Base-by-base conservation (phyloP, 2,329 filamentous ascomycete species). In the Aspergillus sp. region DNA sequence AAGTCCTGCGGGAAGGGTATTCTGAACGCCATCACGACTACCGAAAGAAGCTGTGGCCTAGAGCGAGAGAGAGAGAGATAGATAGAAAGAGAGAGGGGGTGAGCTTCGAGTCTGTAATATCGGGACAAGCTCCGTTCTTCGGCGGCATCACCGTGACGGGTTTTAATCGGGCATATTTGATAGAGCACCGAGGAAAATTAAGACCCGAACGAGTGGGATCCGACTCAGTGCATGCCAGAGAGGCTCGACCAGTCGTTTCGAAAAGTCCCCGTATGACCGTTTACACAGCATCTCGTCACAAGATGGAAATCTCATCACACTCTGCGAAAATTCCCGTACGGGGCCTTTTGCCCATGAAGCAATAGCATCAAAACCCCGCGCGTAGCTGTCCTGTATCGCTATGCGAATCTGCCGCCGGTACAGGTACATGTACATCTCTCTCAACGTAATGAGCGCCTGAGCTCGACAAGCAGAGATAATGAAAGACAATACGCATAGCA, bases 401-500 rank as follows among this genome's bases (percentile, higher is more conserved):
- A 27, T 46, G 23, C 19, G 19, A 41, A 23, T 53, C 35, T 37
- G 35, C 35, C 14, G 35, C 21, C 15, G 37, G 11, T 14, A 31
- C 37, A 40, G 37, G 15, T 40, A 40, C 15, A n/a, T 40, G 37
- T 40, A 43, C 37, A 33, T 43, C 37, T 23, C 17, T 15, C 43
- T 40, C 23, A 47, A 31, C 52, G 52, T 40, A 41, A 43, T 48
- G 52, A 47, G 44, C 37, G 35, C 17, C 27, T 48, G 52, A 55
- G 52, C 33, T 39, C 17, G 25, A 31, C 44, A 27, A 33, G 40
- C 33, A 39, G 52, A 48, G 17, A 43, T 4, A 48, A 55, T 55
- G 52, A 48, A 55, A 23, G 52, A 55, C 35, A 52, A 53, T 61
- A 4, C 61, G 67, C 40, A 77, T 80, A 52, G 63, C 50, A 79